phyloP scores from a whole-genome alignment of 805 yeast genomes.

The Candida mattraensis region DNA sequence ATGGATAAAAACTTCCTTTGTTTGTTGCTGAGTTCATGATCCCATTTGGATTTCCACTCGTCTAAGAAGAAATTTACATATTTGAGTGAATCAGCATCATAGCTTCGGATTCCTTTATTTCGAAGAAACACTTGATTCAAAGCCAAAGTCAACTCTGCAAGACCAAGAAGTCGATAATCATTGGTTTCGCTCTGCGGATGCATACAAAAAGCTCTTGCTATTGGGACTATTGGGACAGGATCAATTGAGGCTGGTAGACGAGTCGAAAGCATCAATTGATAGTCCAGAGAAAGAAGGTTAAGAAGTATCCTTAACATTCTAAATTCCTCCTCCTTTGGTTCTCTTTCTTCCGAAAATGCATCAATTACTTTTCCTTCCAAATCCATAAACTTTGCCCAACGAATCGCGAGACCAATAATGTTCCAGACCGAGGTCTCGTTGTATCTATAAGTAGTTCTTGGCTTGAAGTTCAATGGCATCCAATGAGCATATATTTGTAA shows the following conservation, averaged over 20 bases:
- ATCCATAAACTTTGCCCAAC: slow-evolving; percentile 17
- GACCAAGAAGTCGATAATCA: slow-evolving; percentile 18
- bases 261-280: slow-evolving; percentile 19
- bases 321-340: slow-evolving; percentile 11
- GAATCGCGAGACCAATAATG: slow-evolving; percentile 16
- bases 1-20: background rate
- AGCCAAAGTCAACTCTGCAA: slow-evolving; percentile 17
- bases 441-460: slow-evolving; percentile 3
- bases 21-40: slow-evolving; percentile 4
- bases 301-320: slow-evolving; percentile 15
- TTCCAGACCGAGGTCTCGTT: slow-evolving; percentile 18
- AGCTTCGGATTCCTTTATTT: background rate
- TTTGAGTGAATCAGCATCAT: slow-evolving; percentile 8
- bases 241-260: slow-evolving; percentile 19
- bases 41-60: slow-evolving; percentile 18
- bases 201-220: slow-evolving; percentile 11
- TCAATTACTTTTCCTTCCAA: slow-evolving; percentile 11
- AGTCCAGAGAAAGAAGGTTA: slow-evolving; percentile 17
- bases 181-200: slow-evolving; percentile 12
- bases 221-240: slow-evolving; percentile 16
- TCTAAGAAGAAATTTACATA: slow-evolving; percentile 15
- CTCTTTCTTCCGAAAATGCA: slow-evolving; percentile 7
- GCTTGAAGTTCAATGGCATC: slow-evolving; percentile 11
- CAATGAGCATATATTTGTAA: slow-evolving; percentile 20
- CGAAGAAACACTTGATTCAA: slow-evolving; percentile 12